Percentiles rank a stretch among this genome's conserved stretches.
These are phyloP conservation scores for Pneumocystis jirovecii DNA, from an alignment of 1,139 yeast genomes.

Conservation along the genomic window DNA sequence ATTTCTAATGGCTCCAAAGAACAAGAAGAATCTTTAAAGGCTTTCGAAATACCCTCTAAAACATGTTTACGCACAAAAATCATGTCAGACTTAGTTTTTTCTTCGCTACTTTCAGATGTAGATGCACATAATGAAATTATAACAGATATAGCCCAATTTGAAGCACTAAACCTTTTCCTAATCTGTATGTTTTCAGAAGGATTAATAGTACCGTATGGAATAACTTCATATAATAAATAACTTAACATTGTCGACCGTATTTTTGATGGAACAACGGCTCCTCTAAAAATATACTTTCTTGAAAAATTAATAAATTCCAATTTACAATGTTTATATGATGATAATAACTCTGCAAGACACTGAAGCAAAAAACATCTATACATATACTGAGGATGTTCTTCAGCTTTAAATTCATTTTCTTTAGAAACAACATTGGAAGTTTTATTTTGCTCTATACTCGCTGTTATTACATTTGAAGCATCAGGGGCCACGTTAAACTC, in stretches of 20 bases:
- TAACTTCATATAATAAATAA: constrained; percentile 57
- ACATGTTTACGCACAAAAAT: constrained; percentile 65
- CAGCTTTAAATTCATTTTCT: constrained; percentile 17
- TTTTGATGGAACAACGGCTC: constrained; percentile 24
- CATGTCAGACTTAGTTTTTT: constrained; percentile 37
- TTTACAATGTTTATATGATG: constrained; percentile 68
- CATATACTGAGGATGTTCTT: constrained; percentile 37
- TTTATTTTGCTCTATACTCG: constrained; percentile 17
- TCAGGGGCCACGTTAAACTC: constrained; percentile 8
- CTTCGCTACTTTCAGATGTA: constrained; percentile 33
- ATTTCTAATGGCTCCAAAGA: constrained; percentile 25
- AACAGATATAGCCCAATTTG: constrained; percentile 17
- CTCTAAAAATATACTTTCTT: constrained; percentile 32
- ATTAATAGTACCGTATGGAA: constrained; percentile 39
- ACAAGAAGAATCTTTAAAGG: constrained; percentile 36
- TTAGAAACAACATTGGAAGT: constrained; percentile 1
- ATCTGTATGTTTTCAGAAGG: constrained; percentile 21
- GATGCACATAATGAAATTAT: constrained; percentile 38
- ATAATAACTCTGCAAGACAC: constrained; percentile 52
- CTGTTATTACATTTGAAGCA: constrained; percentile 4
- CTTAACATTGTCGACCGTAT: constrained; percentile 69
- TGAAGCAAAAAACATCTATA: constrained; percentile 57
- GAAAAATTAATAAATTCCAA: constrained; percentile 69
- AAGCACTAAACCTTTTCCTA: constrained; percentile 25
- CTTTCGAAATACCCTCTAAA: constrained; percentile 53